phyloP scores from a whole-genome alignment of 495 filamentous ascomycete species.

The Aeminium ludgeri region DNA sequence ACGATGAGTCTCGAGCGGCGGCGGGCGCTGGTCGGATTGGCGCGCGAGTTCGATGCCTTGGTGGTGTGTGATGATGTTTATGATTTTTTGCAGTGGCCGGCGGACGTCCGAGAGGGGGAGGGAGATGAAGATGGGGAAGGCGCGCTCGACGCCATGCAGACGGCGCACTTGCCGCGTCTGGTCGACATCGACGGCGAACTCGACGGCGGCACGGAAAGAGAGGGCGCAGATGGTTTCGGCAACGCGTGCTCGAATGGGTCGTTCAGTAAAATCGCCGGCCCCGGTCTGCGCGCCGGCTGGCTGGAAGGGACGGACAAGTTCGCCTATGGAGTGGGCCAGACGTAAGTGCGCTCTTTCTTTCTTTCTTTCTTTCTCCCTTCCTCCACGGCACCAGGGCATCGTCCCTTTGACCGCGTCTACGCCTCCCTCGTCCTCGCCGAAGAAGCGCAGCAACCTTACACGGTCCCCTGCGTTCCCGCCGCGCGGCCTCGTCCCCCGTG shows the following conservation, averaged over 20 bases:
- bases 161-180: constrained; percentile 46
- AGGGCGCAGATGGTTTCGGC: constrained; percentile 40
- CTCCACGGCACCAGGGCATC: no score
- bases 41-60: constrained; percentile 56
- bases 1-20: constrained; percentile 51
- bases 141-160: constrained; percentile 14
- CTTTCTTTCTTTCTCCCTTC: neutral
- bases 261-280: constrained; percentile 72
- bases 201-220: constrained; percentile 30
- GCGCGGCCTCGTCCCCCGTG: no score
- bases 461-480: no score
- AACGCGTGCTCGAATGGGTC: constrained; percentile 65
- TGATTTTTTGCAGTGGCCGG: constrained; percentile 64
- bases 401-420: no score
- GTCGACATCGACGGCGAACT: constrained; percentile 59
- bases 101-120: neutral
- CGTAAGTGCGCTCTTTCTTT: constrained; percentile 28
- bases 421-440: no score
- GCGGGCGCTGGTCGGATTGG: constrained; percentile 44
- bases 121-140: neutral
- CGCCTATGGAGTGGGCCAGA: constrained; percentile 46
- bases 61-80: constrained; percentile 84
- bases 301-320: constrained; percentile 54
- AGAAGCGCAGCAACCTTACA: no score
- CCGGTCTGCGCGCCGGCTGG: constrained; percentile 70